These are phyloP conservation scores for Clathrus columnatus DNA, from an alignment of 768 basidiomycete species.

Conservation along the genomic window DNA sequence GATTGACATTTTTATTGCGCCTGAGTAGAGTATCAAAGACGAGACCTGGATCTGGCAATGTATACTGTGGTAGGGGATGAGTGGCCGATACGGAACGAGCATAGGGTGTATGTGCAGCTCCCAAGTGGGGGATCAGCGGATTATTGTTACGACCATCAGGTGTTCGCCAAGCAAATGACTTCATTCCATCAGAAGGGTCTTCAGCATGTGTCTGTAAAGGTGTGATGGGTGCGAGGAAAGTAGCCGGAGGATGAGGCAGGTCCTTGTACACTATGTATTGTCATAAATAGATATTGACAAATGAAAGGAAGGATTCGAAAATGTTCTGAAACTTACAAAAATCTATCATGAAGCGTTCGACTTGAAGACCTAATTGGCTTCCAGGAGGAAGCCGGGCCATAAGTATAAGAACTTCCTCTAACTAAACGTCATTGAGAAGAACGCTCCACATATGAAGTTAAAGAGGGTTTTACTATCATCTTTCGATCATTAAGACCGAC, in stretches of 20 bases:
- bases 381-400: slow-evolving; percentile 45
- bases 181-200: not conserved
- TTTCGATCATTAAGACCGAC: slow-evolving; percentile 49
- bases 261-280: slow-evolving; percentile 57
- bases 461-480: slow-evolving; percentile 36
- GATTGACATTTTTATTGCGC: slow-evolving; percentile 20
- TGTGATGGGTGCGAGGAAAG: slow-evolving; percentile 41
- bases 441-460: not conserved
- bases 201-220: slow-evolving; percentile 27
- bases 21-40: slow-evolving; percentile 65
- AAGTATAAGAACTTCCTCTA: slow-evolving; percentile 50
- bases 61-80: slow-evolving; percentile 31
- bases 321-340: slow-evolving; percentile 40
- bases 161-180: slow-evolving; percentile 16
- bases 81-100: slow-evolving; percentile 37
- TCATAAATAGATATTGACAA: slow-evolving; percentile 9
- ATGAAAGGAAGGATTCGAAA: not conserved
- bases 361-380: slow-evolving; percentile 21
- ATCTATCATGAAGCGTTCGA: slow-evolving; percentile 45
- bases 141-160: slow-evolving; percentile 33
- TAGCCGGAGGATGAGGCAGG: slow-evolving; percentile 63
- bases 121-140: slow-evolving; percentile 23
- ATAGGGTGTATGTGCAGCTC: slow-evolving; percentile 28
- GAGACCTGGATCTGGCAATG: slow-evolving; percentile 55
- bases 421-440: slow-evolving; percentile 30